phyloP scores from a whole-genome alignment of 1,139 yeast genomes.

The Debaryomyces sp. region DNA sequence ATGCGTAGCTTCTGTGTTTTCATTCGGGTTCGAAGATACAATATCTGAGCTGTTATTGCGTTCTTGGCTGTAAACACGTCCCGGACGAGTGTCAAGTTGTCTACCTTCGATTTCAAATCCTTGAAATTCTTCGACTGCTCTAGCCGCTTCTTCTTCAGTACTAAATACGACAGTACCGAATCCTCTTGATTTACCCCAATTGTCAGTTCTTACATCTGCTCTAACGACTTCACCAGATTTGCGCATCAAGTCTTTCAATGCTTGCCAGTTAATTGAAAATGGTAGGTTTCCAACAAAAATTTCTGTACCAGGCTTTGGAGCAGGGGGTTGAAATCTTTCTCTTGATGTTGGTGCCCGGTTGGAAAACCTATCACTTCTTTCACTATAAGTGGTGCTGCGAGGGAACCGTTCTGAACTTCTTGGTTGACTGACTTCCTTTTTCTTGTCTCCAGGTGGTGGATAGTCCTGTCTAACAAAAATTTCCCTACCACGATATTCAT shows the following conservation, averaged over 20 bases:
- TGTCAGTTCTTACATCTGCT: conserved; percentile 75
- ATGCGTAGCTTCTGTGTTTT: conserved; percentile 15
- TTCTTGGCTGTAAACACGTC: conserved; percentile 25
- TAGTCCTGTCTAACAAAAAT: conserved; percentile 89
- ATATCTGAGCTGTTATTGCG: conserved; percentile 8
- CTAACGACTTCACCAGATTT: conserved; percentile 74
- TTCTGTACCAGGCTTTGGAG: conserved; percentile 56
- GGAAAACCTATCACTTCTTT: conserved; percentile 15
- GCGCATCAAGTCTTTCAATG: conserved; percentile 81
- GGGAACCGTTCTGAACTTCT: conserved; percentile 13
- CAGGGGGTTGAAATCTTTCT: conserved; percentile 18
- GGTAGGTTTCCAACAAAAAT: conserved; percentile 85
- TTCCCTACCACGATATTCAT: conserved; percentile 71
- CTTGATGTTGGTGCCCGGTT: conserved; percentile 17
- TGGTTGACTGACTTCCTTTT: conserved; percentile 22
- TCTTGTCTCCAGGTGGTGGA: conserved; percentile 66
- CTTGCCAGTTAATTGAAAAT: conserved; percentile 79
- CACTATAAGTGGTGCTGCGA: conserved; percentile 14
- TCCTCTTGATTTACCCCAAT: conserved; percentile 81
- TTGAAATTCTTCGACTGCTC: conserved; percentile 63
- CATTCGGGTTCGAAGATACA: conserved; percentile 5
- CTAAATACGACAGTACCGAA: conserved; percentile 75
- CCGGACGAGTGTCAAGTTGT: conserved; percentile 69
- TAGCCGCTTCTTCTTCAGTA: conserved; percentile 60
- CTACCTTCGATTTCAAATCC: conserved; percentile 75